These are phyloP conservation scores for Artemisia argyi DNA, from an alignment of 129 eudicot species.

Conservation along the genomic window DNA sequence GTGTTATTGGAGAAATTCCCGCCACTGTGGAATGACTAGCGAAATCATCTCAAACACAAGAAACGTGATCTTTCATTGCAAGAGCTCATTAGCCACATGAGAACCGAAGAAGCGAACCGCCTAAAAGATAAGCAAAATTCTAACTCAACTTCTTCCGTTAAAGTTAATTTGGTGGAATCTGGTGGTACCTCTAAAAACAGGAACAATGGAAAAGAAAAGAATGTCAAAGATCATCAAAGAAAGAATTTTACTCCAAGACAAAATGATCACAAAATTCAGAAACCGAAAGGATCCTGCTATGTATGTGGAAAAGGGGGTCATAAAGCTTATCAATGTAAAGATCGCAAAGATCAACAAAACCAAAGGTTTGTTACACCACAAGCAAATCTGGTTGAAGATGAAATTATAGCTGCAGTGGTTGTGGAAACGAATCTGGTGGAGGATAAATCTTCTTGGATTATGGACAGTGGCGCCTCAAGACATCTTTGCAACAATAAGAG, in stretches of 20 bases:
- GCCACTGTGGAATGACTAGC: too few relatives aligned
- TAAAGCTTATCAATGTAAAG: neutral
- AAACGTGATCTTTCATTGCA: too few relatives aligned
- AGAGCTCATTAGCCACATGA: too few relatives aligned
- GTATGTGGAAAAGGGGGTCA: neutral
- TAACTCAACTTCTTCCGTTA: too few relatives aligned
- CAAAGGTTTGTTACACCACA: neutral
- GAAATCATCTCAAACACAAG: too few relatives aligned
- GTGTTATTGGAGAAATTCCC: too few relatives aligned
- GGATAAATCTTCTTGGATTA: neutral
- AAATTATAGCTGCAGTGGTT: neutral
- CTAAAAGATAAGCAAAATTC: too few relatives aligned
- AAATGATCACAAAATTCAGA: neutral
- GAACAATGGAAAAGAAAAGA: neutral
- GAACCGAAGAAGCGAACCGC: too few relatives aligned
- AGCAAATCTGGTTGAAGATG: neutral
- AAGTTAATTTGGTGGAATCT: too few relatives aligned
- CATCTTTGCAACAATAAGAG: neutral
- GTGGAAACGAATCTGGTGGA: neutral
- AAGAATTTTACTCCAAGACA: neutral
- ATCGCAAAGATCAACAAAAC: neutral
- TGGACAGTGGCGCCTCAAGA: neutral
- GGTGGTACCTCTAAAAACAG: neutral
- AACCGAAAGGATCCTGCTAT: neutral
- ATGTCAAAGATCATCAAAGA: neutral